Base-by-base conservation (phyloP, 805 yeast genomes). In the Candida cerambycidarum region DNA sequence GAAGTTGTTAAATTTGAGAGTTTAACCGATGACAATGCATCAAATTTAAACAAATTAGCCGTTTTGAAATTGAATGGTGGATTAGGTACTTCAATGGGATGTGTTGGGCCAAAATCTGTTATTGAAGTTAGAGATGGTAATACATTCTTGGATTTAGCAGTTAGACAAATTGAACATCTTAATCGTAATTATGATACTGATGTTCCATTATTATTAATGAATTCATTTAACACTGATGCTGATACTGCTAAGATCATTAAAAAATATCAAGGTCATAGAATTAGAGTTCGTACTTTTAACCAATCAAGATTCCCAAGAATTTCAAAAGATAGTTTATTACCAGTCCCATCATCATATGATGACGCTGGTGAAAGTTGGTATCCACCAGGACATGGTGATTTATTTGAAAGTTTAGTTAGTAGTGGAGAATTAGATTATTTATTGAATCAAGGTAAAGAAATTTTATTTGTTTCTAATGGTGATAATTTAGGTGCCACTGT, bases 371-470 rank as follows among this genome's bases (percentile, higher is more conserved):
- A 88, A 57, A 75, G 86, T 44, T 93, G 99, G 99, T 93, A 93
- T 64, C 99, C 99, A 39, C 99, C 99, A n/a, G 99, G 99, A 41
- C 99, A 93, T 67, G 99, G 99, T 70, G 99, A 93, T 70, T 73
- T 93, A 65, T 93, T 90, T 55, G 99, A 93, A 72, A 75, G 93
- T 16, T 75, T 93, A 60, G 82, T 85, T 46, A 80, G 87, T 44
- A 83, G 96, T 10, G 99, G 99, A 47, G 93, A 92, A 61, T 77
- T 93, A 53, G 98, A 93, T 62, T 81, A 85, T 48, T 78, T 93
- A 52, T 75, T 93, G 50, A 88, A 83, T 41, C 92, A 88, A 62
- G 99, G 99, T 55, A 89, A 93, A 74, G 99, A 93, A 72, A 76
- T 88, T 48, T 73, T 93, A 59, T 93, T 93, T 58, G 97, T 93